These are phyloP conservation scores for Xylariaceae sp. DNA, from an alignment of 2,329 filamentous ascomycete genomes.

Conservation along the genomic window DNA sequence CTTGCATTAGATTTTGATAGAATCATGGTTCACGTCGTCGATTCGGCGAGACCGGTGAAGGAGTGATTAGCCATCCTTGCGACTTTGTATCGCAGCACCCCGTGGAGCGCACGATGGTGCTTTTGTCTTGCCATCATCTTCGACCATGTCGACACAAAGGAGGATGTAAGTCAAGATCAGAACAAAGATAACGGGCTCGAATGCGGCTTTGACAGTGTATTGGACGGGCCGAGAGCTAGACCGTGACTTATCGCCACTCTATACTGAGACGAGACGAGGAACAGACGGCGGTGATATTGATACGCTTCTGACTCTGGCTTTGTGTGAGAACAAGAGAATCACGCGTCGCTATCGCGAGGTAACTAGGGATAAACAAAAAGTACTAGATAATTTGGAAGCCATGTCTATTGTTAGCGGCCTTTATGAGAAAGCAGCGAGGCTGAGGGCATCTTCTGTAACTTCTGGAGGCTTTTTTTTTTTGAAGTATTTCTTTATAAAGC, in stretches of 20 bases:
- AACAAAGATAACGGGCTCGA: conserved; percentile 26
- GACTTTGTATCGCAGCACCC: conserved; percentile 1
- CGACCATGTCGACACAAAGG: conserved; percentile 25
- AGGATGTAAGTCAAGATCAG: conserved; percentile 11
- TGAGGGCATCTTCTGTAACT: neutral
- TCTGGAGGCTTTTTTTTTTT: neutral
- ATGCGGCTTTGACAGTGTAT: conserved; percentile 25
- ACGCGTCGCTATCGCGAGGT: neutral
- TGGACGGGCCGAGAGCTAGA: conserved; percentile 17
- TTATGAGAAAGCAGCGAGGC: neutral
- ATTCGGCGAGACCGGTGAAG: conserved; percentile 13
- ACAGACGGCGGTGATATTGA: conserved; percentile 3
- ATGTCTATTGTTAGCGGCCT: neutral
- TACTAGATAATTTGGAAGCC: neutral
- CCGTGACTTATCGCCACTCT: conserved; percentile 20
- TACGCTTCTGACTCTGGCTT: conserved; percentile 2
- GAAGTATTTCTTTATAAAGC: too few species aligned
- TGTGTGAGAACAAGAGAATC: neutral
- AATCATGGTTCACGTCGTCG: conserved; percentile 22
- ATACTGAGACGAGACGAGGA: neutral
- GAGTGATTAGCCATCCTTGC: conserved; percentile 20
- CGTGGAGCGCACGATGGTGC: conserved; percentile 8
- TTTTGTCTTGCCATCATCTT: conserved; percentile 23
- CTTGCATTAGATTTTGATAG: conserved; percentile 17
- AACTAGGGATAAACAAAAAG: neutral